A percentile compares a stretch with the other conserved stretches of the same genome.
Evolutionary conservation across 225 moss, liverwort and hornwort genomes (phyloP).

Genomic region (Pseudoscleropodium purum): DNA sequence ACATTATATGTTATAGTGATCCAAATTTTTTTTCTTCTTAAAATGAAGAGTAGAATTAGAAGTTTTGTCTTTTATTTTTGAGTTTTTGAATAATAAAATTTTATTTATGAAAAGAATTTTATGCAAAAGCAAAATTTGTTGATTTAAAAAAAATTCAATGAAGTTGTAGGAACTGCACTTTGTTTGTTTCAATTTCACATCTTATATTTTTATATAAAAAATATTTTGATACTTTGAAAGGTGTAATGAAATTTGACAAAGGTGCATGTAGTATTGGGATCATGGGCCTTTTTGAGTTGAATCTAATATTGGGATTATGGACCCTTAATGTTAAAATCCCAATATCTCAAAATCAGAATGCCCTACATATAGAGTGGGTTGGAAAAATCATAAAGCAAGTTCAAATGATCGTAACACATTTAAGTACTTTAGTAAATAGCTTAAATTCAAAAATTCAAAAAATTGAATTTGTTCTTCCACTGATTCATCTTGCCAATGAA

Average conservation of each 20-base stretch:
- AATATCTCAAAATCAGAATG: neutral
- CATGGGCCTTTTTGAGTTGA: accelerated
- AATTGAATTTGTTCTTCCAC: too few relatives aligned
- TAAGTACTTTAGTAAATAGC: neutral
- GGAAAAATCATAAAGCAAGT: neutral
- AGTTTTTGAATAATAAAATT: neutral
- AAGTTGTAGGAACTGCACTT: too few relatives aligned
- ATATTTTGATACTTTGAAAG: neutral
- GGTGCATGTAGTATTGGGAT: accelerated
- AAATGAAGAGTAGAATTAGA: neutral
- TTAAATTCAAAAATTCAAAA: accelerated
- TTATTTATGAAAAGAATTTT: too few relatives aligned
- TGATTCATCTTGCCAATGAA: neutral
- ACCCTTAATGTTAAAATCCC: neutral
- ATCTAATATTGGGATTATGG: accelerated
- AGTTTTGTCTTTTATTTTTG: neutral
- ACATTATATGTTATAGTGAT: neutral
- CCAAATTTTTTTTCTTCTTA: accelerated
- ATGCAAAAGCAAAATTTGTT: neutral
- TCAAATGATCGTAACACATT: neutral
- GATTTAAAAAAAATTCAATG: too few relatives aligned
- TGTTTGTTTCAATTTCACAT: neutral
- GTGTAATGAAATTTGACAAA: too few relatives aligned
- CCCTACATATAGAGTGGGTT: too few relatives aligned
- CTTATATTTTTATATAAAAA: neutral